Base-by-base conservation (phyloP, 305 asterid genomes). In the Ajuga reptans region DNA sequence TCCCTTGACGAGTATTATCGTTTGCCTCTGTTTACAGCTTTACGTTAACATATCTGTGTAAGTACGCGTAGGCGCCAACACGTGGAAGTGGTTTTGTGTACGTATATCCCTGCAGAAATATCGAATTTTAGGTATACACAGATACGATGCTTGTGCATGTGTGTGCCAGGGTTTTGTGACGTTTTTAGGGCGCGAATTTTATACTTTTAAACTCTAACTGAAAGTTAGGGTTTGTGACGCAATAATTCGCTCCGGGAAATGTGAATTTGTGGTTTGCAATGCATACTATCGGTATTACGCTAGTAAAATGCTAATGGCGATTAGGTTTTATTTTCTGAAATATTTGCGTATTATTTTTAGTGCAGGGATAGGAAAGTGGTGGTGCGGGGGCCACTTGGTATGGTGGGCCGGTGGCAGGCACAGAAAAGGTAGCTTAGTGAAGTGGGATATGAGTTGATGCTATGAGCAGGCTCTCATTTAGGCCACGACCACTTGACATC, bases 401-500 rank as follows among this genome's bases (percentile, higher is more conserved):
- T 29, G 78, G 65, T 31, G 2, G 36, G 36, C 36, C 36, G 36
- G 36, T 51, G 72, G 72, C 75, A 42, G 68, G 62, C 52, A 63
- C 75, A 27, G 70, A 51, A 69, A 67, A 56, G 56, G 70, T 69
- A 49, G 58, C 52, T 50, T 34, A 59, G 46, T 66, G 72, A 47
- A 70, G 71, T 74, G 65, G 79, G 82, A 74, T 69, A 50, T 77
- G 85, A 76, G 73, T 79, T 87, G 89, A 81, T 81, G 79, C 79
- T 77, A 93, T 93, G 97, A 93, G 91, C 83, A 89, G 99, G 82
- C 87, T 91, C 71, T 93, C 99, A 59, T 79, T 93, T 79, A 91
- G 99, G 90, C 99, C 99, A 58, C 92, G 99, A 55, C 99, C 97
- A 31, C 95, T 93, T 47, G 99, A 93, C 83, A 80, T 93, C 75